Evolutionary conservation across 2,329 filamentous ascomycete species (phyloP).

Genomic region (Microcyclospora tardicrescens): DNA sequence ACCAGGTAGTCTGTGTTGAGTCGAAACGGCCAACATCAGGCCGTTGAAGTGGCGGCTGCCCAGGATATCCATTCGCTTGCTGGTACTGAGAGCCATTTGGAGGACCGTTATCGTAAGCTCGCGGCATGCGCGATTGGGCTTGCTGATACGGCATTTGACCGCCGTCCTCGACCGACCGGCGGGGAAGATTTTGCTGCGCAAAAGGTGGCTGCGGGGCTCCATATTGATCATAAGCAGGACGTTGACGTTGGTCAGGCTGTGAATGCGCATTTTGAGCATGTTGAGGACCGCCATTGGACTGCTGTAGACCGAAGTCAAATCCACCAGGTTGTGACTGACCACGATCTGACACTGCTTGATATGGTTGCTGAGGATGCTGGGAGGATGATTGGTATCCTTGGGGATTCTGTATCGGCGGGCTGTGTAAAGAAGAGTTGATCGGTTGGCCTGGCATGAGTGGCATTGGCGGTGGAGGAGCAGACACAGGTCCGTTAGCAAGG

Average conservation of each 20-base stretch:
- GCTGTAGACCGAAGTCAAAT: slow-evolving; percentile 9
- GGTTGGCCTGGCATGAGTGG: neutral
- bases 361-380: neutral
- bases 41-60: neutral
- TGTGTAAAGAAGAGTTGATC: no score
- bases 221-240: no score
- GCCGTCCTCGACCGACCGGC: slow-evolving; percentile 18
- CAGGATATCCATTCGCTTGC: slow-evolving; percentile 2
- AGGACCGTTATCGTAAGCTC: slow-evolving; percentile 5
- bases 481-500: neutral
- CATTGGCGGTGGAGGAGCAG: slow-evolving; percentile 1
- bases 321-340: no score
- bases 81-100: slow-evolving; percentile 3
- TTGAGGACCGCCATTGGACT: no score
- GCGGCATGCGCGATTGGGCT: slow-evolving; percentile 10
- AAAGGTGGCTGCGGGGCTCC: slow-evolving; percentile 14
- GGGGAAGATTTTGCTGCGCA: slow-evolving; percentile 9
- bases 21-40: slow-evolving; percentile 7
- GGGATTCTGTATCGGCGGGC: no score
- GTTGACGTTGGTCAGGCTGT: no score
- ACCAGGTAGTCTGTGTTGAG: slow-evolving; percentile 12
- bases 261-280: no score
- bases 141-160: slow-evolving; percentile 15
- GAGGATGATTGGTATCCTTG: no score
- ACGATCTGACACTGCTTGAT: neutral